phyloP scores from a whole-genome alignment of 192 early-diverging fungal species.

The Podila epicladia region DNA sequence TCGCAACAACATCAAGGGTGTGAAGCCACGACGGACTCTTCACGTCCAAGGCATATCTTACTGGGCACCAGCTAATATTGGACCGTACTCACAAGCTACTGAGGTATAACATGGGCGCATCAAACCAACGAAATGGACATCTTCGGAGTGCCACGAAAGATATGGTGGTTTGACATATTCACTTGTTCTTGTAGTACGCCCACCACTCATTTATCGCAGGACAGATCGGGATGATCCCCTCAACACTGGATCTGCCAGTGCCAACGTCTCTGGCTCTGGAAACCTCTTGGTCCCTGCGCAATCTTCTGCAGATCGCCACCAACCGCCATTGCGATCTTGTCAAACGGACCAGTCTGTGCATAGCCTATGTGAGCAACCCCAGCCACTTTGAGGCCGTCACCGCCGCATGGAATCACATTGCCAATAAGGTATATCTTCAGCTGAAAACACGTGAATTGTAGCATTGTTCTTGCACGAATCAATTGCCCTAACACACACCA shows the following conservation, averaged over 20 bases:
- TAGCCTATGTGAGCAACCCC: constrained; percentile 65
- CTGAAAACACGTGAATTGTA: neutral
- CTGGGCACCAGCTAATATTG: constrained; percentile 92
- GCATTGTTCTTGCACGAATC: neutral
- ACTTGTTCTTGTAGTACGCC: constrained; percentile 47
- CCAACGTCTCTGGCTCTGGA: constrained; percentile 57
- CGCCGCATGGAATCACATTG: constrained; percentile 31
- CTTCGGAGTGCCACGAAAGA: too few relatives aligned
- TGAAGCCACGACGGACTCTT: constrained; percentile 60
- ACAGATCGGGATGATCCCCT: constrained; percentile 81
- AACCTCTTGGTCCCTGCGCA: constrained; percentile 61
- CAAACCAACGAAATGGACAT: too few relatives aligned
- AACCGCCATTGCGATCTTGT: constrained; percentile 48
- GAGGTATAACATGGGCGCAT: constrained; percentile 50
- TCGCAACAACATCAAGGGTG: constrained; percentile 5
- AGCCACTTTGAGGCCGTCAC: constrained; percentile 29
- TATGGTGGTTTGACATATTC: neutral
- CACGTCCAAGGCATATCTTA: constrained; percentile 90
- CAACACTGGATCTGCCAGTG: constrained; percentile 64
- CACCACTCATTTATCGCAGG: constrained; percentile 79
- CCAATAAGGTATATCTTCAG: constrained; percentile 15
- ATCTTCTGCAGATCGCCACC: constrained; percentile 59
- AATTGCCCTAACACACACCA: neutral
- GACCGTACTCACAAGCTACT: constrained; percentile 82
- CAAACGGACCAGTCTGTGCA: constrained; percentile 55